phyloP scores from a whole-genome alignment of 2,329 filamentous ascomycete species.

The Neofusicoccum cordaticola region DNA sequence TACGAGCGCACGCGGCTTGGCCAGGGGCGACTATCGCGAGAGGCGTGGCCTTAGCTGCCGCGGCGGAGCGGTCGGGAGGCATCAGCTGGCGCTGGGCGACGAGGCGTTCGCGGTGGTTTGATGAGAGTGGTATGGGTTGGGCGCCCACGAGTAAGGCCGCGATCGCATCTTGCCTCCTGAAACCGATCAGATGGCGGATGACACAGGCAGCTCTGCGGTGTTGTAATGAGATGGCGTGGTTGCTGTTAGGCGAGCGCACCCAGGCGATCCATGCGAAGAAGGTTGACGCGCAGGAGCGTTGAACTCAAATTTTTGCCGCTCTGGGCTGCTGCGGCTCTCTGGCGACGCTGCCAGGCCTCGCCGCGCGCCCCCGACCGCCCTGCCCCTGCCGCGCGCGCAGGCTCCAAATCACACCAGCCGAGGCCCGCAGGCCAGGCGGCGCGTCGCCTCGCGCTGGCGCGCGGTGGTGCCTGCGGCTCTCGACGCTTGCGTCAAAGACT shows the following conservation, averaged over 20 bases:
- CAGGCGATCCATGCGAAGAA: slow-evolving; percentile 13
- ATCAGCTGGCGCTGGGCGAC: not conserved
- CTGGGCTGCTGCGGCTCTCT: not conserved
- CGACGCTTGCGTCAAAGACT: not conserved
- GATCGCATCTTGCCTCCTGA: slow-evolving; percentile 12
- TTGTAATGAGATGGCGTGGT: slow-evolving; percentile 10
- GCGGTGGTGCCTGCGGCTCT: not conserved
- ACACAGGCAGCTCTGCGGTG: not conserved
- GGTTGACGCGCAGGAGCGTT: slow-evolving; percentile 10
- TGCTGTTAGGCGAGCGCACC: not conserved
- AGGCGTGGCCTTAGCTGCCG: not conserved
- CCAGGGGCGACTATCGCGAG: not conserved
- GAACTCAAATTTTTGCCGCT: slow-evolving; percentile 1
- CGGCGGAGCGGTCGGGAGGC: not conserved
- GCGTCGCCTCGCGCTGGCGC: not conserved
- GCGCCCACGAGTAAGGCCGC: not conserved
- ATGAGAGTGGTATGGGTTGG: slow-evolving; percentile 1
- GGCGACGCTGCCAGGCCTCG: not conserved
- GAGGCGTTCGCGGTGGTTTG: not conserved
- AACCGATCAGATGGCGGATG: slow-evolving; percentile 11
- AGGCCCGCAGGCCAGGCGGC: not conserved
- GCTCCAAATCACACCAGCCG: not conserved
- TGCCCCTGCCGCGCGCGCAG: not conserved
- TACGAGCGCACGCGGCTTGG: slow-evolving; percentile 1
- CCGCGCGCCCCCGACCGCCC: not conserved